A percentile compares a stretch with the other conserved stretches of the same genome.
Evolutionary conservation across 805 yeast species (phyloP).

Genomic region (Scheffersomyces stipitis): DNA sequence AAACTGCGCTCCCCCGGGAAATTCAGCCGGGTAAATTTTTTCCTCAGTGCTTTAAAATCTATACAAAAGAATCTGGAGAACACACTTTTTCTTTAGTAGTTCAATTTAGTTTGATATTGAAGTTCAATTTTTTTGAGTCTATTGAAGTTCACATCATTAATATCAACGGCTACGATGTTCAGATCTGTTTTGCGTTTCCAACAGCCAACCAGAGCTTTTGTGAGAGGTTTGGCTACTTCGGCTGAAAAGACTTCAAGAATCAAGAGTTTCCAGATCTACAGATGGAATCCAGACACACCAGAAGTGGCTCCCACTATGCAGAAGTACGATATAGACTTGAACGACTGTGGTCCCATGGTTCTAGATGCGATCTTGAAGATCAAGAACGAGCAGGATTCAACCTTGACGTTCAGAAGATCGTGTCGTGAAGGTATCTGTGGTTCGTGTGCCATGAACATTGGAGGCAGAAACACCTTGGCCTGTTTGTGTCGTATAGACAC

Average conservation of each 20-base stretch:
- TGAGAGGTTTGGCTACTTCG: conserved; percentile 49
- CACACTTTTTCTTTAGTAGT: too few species aligned
- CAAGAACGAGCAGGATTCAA: conserved; percentile 94
- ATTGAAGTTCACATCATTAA: too few species aligned
- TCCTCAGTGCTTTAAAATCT: too few species aligned
- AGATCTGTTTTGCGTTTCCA: conserved; percentile 19
- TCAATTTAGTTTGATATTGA: too few species aligned
- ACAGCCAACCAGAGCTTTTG: conserved; percentile 6
- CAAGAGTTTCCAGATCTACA: conserved; percentile 88
- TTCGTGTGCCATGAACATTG: conserved; percentile 99
- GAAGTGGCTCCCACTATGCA: conserved; percentile 86
- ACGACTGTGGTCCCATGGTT: conserved; percentile 96
- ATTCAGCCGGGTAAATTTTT: too few species aligned
- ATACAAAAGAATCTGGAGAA: too few species aligned
- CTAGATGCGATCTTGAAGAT: conserved; percentile 92
- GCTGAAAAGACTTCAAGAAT: conserved; percentile 49
- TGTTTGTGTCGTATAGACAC: conserved; percentile 93
- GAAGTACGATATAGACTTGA: conserved; percentile 79
- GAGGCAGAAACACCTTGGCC: conserved; percentile 95
- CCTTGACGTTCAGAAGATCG: conserved; percentile 94
- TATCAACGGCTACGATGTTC: conserved; percentile 11
- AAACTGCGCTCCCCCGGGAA: too few species aligned
- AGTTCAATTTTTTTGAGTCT: too few species aligned
- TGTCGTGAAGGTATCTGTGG: conserved; percentile 99
- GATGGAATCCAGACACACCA: conserved; percentile 98